Evolutionary conservation across 2,329 filamentous ascomycete species (phyloP).

Genomic region (Scopulariopsis brevicaulis): DNA sequence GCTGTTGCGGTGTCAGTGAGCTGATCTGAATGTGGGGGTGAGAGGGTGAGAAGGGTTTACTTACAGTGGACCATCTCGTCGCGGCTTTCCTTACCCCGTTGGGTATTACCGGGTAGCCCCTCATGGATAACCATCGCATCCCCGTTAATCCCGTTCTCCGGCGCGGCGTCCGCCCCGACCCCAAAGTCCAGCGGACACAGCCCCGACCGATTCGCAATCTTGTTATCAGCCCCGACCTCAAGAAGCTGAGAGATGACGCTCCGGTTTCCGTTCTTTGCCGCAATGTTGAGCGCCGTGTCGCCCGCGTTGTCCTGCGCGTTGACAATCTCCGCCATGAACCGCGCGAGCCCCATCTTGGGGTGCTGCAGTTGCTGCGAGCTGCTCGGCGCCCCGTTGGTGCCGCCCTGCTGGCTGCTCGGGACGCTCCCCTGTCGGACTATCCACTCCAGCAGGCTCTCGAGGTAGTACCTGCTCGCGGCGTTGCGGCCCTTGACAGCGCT

Average conservation of each 20-base stretch:
- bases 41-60: conserved; percentile 19
- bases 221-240: conserved; percentile 89
- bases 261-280: conserved; percentile 81
- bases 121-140: conserved; percentile 30
- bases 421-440: conserved; percentile 75
- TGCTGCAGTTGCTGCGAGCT: conserved; percentile 26
- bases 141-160: conserved; percentile 28
- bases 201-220: conserved; percentile 81
- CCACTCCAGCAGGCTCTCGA: conserved; percentile 89
- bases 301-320: conserved; percentile 90
- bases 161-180: conserved; percentile 56
- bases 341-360: conserved; percentile 72
- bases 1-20: conserved; percentile 34
- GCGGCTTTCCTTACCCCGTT: conserved; percentile 58
- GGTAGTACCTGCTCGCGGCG: conserved; percentile 86
- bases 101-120: conserved; percentile 16
- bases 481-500: conserved; percentile 91
- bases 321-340: conserved; percentile 95
- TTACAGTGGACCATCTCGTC: conserved; percentile 71
- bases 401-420: conserved; percentile 37
- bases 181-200: conserved; percentile 90
- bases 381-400: conserved; percentile 15
- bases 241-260: conserved; percentile 95
- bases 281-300: conserved; percentile 90
- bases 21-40: neutral